Percentiles rank a stretch among this genome's conserved stretches.
phyloP scores from a whole-genome alignment of 768 basidiomycete genomes.

The Boletus tylopilopsis region DNA sequence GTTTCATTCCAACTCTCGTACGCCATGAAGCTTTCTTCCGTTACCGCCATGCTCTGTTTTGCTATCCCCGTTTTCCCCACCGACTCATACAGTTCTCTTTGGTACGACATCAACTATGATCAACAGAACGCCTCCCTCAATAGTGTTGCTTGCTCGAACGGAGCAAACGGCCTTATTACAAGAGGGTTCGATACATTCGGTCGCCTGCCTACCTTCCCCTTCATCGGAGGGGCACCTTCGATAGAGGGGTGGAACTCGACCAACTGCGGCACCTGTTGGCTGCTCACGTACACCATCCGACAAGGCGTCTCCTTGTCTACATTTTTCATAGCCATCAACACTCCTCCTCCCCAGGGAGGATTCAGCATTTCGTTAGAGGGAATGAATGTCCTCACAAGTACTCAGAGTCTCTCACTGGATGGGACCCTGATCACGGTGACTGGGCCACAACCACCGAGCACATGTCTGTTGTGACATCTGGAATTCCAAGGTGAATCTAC shows the following conservation, averaged over 20 bases:
- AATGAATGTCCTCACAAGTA: slow-evolving; percentile 32
- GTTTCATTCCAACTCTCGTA: no score
- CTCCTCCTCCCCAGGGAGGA: slow-evolving; percentile 27
- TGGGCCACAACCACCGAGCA: no score
- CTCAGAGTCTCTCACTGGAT: slow-evolving; percentile 28
- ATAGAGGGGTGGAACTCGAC: slow-evolving; percentile 50
- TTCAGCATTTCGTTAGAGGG: slow-evolving; percentile 36
- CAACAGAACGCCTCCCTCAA: slow-evolving; percentile 35
- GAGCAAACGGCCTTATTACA: slow-evolving; percentile 34
- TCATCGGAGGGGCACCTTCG: slow-evolving; percentile 54
- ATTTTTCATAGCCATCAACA: slow-evolving; percentile 52
- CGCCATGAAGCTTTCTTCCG: no score
- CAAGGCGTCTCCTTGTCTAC: slow-evolving; percentile 34
- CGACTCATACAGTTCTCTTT: no score
- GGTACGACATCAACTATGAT: slow-evolving; percentile 55
- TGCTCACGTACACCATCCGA: slow-evolving; percentile 41
- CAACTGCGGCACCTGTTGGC: slow-evolving; percentile 60
- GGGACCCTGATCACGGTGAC: slow-evolving; percentile 21
- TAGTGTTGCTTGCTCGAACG: slow-evolving; percentile 50
- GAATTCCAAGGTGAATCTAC: no score
- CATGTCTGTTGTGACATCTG: no score
- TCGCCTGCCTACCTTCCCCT: slow-evolving; percentile 20
- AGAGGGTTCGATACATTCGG: background rate
- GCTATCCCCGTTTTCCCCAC: no score
- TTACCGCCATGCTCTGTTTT: no score